Conservation (phyloP, 768 basidiomycete species). For the Lanmaoa pseudosensibilis region DNA sequence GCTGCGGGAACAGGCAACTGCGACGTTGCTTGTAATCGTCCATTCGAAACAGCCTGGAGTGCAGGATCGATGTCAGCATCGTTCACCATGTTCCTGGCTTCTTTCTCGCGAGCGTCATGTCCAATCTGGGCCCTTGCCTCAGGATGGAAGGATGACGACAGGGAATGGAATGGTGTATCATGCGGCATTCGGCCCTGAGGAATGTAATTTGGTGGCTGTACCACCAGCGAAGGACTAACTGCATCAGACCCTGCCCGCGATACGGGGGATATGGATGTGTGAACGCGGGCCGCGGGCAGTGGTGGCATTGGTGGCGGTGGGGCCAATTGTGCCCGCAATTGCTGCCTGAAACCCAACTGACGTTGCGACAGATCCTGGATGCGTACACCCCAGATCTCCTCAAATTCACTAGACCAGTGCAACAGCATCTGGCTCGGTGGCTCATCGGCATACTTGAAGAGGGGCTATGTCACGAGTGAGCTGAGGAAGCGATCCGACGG, state of each 20-base stretch:
- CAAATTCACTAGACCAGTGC: constrained; percentile 62
- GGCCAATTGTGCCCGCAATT: constrained; percentile 15
- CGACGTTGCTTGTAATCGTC: constrained; percentile 18
- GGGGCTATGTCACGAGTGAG: constrained; percentile 45
- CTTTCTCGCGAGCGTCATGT: constrained; percentile 29
- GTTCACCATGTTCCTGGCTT: constrained; percentile 23
- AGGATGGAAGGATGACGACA: constrained; percentile 12
- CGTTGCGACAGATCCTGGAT: constrained; percentile 46
- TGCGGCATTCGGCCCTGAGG: constrained; percentile 37
- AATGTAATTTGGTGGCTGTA: constrained; percentile 31
- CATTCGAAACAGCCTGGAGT: constrained; percentile 27
- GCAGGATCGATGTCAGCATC: constrained; percentile 35
- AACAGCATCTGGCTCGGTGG: constrained; percentile 52
- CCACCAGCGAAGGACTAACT: constrained; percentile 10
- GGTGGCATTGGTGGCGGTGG: constrained; percentile 33
- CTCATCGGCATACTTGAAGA: constrained; percentile 62
- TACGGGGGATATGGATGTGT: constrained; percentile 18
- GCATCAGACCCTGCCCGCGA: constrained; percentile 24
- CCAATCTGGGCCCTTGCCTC: constrained; percentile 21
- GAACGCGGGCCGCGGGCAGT: constrained; percentile 27
- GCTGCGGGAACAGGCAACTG: constrained; percentile 23
- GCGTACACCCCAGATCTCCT: constrained; percentile 64
- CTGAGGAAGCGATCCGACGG: constrained; percentile 25
- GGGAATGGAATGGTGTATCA: constrained; percentile 36
- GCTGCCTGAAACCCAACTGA: constrained; percentile 17